These are phyloP conservation scores for Ustilago nuda DNA, from an alignment of 1,284 basidiomycete genomes.

Conservation along the genomic window DNA sequence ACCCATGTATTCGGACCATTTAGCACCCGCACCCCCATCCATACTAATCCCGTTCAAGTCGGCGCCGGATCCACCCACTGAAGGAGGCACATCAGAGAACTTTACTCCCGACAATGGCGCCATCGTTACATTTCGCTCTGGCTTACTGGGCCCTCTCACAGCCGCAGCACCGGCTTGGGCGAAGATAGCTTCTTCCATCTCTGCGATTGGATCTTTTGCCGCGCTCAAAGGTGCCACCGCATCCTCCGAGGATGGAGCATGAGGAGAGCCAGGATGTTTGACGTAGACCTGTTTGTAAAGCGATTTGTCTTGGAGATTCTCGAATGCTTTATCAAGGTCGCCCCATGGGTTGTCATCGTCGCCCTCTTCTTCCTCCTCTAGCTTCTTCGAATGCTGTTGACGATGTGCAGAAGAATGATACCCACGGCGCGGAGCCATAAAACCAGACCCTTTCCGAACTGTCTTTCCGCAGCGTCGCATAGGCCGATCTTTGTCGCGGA, in stretches of 20 bases:
- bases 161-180: conserved; percentile 48
- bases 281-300: conserved; percentile 42
- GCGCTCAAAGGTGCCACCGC: not conserved
- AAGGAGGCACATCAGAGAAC: conserved; percentile 34
- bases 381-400: not conserved
- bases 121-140: not conserved
- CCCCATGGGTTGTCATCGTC: conserved; percentile 58
- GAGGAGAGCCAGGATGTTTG: conserved; percentile 6
- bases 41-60: not conserved
- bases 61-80: not conserved
- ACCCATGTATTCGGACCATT: conserved; percentile 59
- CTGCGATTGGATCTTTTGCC: conserved; percentile 27
- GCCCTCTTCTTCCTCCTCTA: conserved; percentile 17
- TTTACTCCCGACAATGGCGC: conserved; percentile 17
- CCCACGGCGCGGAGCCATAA: conserved; percentile 3
- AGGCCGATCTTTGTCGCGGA: not conserved
- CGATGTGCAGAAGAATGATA: conserved; percentile 27
- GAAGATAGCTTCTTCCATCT: conserved; percentile 55
- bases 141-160: conserved; percentile 8
- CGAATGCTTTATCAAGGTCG: conserved; percentile 50
- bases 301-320: conserved; percentile 37
- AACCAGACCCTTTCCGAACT: not conserved
- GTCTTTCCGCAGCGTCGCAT: not conserved
- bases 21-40: conserved; percentile 9
- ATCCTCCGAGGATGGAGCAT: not conserved